Percentiles rank a stretch among this genome's conserved stretches.
phyloP scores from a whole-genome alignment of 306 rosid genomes.

The Vigna hirtella region DNA sequence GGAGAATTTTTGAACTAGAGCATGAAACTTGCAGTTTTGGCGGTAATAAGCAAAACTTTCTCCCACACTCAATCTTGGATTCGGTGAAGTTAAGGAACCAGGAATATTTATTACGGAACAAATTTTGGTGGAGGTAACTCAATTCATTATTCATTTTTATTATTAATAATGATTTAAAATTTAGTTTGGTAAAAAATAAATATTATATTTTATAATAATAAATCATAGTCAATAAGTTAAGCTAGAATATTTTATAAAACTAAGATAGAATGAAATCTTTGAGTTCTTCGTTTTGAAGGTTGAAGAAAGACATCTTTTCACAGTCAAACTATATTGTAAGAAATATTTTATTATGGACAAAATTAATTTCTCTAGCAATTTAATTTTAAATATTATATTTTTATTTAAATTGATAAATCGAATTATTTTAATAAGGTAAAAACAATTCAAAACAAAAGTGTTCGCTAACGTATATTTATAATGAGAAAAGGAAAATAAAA shows the following conservation, averaged over 20 bases:
- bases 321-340: neutral
- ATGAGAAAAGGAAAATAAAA: no score
- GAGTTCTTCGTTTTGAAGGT: neutral
- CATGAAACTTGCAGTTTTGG: neutral
- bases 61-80: neutral
- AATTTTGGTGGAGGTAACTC: neutral
- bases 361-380: neutral
- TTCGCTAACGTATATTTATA: no score
- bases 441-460: no score
- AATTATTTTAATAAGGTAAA: neutral
- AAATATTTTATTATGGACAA: neutral
- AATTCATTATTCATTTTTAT: neutral
- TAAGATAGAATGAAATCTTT: neutral
- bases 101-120: no score
- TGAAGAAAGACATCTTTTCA: neutral
- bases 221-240: neutral
- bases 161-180: neutral
- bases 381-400: neutral
- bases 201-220: neutral
- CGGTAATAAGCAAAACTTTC: neutral
- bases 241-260: neutral
- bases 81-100: neutral
- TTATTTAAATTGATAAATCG: neutral
- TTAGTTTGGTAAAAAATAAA: neutral
- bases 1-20: neutral